These are phyloP conservation scores for Cladorrhinum sp. DNA, from an alignment of 2,329 filamentous ascomycete genomes.

Conservation along the genomic window DNA sequence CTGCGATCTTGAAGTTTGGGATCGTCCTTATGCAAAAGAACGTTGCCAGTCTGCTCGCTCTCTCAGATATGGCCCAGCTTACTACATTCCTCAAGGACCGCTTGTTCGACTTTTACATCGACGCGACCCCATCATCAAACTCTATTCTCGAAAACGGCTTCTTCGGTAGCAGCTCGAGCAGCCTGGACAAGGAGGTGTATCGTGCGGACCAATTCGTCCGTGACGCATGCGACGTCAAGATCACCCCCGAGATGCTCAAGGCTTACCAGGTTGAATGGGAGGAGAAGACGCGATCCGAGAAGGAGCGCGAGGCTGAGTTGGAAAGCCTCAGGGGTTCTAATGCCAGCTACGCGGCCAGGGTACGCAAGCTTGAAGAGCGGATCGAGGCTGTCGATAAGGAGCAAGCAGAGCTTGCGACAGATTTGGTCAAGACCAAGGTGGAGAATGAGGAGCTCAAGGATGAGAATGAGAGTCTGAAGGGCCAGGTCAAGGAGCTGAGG, in stretches of 20 bases:
- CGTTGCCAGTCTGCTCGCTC: slow-evolving; percentile 67
- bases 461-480: slow-evolving; percentile 81
- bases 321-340: slow-evolving; percentile 68
- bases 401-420: slow-evolving; percentile 85
- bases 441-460: slow-evolving; percentile 88
- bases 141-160: slow-evolving; percentile 95
- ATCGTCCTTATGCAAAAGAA: slow-evolving; percentile 98
- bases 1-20: slow-evolving; percentile 90
- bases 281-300: slow-evolving; percentile 78
- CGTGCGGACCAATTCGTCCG: slow-evolving; percentile 89
- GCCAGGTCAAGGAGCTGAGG: slow-evolving; percentile 81
- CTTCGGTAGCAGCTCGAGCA: slow-evolving; percentile 88
- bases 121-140: slow-evolving; percentile 85
- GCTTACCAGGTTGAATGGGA: slow-evolving; percentile 86
- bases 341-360: slow-evolving; percentile 63
- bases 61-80: slow-evolving; percentile 88
- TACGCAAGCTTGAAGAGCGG: slow-evolving; percentile 84
- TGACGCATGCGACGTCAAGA: slow-evolving; percentile 84
- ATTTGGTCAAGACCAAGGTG: slow-evolving; percentile 88
- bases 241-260: slow-evolving; percentile 78
- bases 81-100: slow-evolving; percentile 91
- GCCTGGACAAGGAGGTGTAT: slow-evolving; percentile 91
- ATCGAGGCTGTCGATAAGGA: slow-evolving; percentile 86
- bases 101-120: slow-evolving; percentile 95
- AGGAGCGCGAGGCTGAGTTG: slow-evolving; percentile 77